Evolutionary conservation across 164 flowering plant genomes (phyloP), one percentile per base, ranked within the genome.

Genomic region (Umbilicus rupestris): DNA sequence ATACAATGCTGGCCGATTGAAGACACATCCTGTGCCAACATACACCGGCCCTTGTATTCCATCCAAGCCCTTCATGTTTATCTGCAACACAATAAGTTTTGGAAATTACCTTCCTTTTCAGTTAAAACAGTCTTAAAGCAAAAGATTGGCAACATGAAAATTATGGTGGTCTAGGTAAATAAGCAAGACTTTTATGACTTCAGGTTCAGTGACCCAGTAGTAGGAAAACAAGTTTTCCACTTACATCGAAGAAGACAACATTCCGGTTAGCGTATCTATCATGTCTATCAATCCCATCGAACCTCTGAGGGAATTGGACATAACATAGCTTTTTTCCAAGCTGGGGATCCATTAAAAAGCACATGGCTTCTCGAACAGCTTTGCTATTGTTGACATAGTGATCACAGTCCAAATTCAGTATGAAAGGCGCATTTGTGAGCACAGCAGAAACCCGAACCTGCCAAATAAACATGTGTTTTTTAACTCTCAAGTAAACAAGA

Each of bases 231-330:
- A 15, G 28, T 7, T 60, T 28, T 31, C 28, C 44, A 62, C 65
- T 62, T 62, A 62, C 65, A 37, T 62, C 65, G 37, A 62, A 62
- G 65, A 62, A 62, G 44, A 62, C 65, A 35, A 62, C 44, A 62
- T 62, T 62, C 28, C 65, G 24, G 33, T 62, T 62, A 19, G 65
- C 65, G 37, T 62, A 62, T 62, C 65, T 62, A 39, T 62, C 65
- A 62, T 62, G 65, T 39, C 65, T n/a, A 35, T 62, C 65, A 37
- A 62, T 62, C 24, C 65, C 65, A n/a, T 62, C 65, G n/a, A 62
- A 62, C 14, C 65, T 62, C 65, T 62, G 65, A n/a, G 65, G 65
- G 65, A 62, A 62, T 22, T 62, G 65, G 44, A 62, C 65, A 62
- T 62, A 62, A 39, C 65, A 62, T 35, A 62, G 24, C 4, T 62